Conservation (phyloP, 2,329 filamentous ascomycete genomes). For the Paraphoma sp. region DNA sequence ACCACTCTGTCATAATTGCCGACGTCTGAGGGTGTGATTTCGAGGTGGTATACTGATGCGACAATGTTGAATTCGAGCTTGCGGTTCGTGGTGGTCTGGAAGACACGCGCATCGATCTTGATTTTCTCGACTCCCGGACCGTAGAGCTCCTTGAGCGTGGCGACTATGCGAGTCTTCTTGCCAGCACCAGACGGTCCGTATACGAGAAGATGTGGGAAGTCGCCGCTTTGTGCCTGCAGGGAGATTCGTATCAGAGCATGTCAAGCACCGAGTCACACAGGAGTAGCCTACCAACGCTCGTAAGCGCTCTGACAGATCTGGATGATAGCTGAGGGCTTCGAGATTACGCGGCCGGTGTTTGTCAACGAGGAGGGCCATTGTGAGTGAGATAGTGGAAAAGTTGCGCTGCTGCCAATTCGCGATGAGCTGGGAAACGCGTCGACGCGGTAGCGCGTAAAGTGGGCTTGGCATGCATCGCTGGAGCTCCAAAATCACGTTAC, state of each 20-base stretch:
- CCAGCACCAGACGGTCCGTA: constrained; percentile 96
- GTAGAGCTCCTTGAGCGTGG: constrained; percentile 93
- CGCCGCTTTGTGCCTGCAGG: constrained; percentile 85
- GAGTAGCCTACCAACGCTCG: constrained; percentile 74
- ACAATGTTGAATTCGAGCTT: constrained; percentile 99
- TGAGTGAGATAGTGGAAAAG: constrained; percentile 17
- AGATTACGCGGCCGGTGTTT: constrained; percentile 75
- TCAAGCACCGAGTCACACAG: constrained; percentile 1
- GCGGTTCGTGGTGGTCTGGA: constrained; percentile 93
- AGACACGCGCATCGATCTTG: constrained; percentile 97
- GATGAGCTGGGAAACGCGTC: constrained; percentile 32
- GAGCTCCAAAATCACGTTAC: no score
- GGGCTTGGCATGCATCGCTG: constrained; percentile 20
- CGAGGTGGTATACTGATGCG: constrained; percentile 93
- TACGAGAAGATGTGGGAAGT: constrained; percentile 96
- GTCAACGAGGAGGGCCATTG: constrained; percentile 70
- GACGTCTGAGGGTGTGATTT: constrained; percentile 97
- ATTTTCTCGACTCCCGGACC: constrained; percentile 99
- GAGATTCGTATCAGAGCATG: constrained; percentile 11
- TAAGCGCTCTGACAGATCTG: constrained; percentile 85
- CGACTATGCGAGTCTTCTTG: constrained; percentile 96
- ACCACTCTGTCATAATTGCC: constrained; percentile 97
- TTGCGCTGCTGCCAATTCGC: constrained; percentile 12
- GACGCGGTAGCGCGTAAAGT: constrained; percentile 45
- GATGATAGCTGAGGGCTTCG: constrained; percentile 83